Conservation (phyloP, 2,329 filamentous ascomycete genomes). For the Malbranchea cinnamomea region DNA sequence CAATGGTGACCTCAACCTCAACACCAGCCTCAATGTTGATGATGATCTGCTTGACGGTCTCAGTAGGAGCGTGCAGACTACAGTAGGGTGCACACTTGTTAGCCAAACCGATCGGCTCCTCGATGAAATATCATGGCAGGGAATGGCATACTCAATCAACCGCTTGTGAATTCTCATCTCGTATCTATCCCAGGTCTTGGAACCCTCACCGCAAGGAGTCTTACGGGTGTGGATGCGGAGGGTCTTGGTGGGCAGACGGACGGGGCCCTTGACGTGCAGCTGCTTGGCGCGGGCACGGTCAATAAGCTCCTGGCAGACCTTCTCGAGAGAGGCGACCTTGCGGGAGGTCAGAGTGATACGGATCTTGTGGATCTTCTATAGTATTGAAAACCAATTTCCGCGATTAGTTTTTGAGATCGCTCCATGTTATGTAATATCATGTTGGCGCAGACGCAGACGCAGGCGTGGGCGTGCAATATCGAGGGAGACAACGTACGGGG, state of each 20-base stretch:
- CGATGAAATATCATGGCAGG: neutral
- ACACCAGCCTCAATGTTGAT: constrained; percentile 40
- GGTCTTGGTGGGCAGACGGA: constrained; percentile 93
- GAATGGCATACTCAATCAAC: constrained; percentile 63
- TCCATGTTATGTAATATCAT: neutral
- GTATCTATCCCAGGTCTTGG: constrained; percentile 98
- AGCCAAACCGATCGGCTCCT: neutral
- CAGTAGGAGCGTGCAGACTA: constrained; percentile 87
- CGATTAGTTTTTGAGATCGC: constrained; percentile 1
- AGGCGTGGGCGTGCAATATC: neutral
- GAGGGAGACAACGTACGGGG: constrained; percentile 57
- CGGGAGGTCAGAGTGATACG: constrained; percentile 92
- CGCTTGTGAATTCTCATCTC: constrained; percentile 99
- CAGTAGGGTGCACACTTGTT: constrained; percentile 8
- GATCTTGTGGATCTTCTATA: constrained; percentile 87
- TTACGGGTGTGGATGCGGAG: constrained; percentile 96
- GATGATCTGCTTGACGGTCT: constrained; percentile 46
- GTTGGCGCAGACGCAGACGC: neutral
- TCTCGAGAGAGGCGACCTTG: constrained; percentile 93
- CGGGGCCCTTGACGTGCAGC: constrained; percentile 94
- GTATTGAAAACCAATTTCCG: no score
- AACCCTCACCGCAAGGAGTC: constrained; percentile 98
- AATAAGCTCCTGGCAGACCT: constrained; percentile 95
- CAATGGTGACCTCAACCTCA: constrained; percentile 39
- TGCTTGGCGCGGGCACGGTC: constrained; percentile 98